Evolutionary conservation across 2,329 filamentous ascomycete genomes (phyloP).

Genomic region (Fusarium pseudograminearum): DNA sequence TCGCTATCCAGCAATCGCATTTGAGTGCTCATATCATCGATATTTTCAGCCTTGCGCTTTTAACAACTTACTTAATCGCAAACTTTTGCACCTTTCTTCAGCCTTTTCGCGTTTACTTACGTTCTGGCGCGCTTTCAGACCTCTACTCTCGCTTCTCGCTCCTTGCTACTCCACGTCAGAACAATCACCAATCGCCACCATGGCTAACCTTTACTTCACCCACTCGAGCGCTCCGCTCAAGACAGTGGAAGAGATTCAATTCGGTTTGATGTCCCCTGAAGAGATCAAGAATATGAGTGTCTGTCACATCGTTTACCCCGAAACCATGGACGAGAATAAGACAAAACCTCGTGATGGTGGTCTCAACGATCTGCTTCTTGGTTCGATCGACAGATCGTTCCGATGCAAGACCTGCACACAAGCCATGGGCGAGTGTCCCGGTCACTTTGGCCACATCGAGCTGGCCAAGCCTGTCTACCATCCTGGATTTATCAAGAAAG

Average conservation of each 20-base stretch:
- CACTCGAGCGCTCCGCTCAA: constrained; percentile 96
- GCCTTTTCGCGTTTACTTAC: constrained; percentile 45
- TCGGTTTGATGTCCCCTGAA: constrained; percentile 95
- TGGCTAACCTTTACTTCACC: constrained; percentile 92
- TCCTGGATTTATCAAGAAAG: constrained; percentile 95
- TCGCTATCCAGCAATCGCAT: constrained; percentile 56
- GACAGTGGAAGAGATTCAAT: constrained; percentile 99
- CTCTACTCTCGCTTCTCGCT: constrained; percentile 43
- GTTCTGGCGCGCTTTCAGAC: constrained; percentile 43
- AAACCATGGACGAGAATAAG: constrained; percentile 98
- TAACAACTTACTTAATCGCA: constrained; percentile 38
- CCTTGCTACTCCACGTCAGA: constrained; percentile 45
- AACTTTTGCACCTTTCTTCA: constrained; percentile 42
- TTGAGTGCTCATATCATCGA: constrained; percentile 52
- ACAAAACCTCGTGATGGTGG: constrained; percentile 90
- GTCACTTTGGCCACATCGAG: constrained; percentile 99
- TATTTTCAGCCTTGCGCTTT: constrained; percentile 45
- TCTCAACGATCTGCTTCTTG: constrained; percentile 94
- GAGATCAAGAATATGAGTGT: constrained; percentile 99
- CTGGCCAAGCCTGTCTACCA: constrained; percentile 97
- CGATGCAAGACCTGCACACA: constrained; percentile 97
- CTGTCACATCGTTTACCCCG: constrained; percentile 94
- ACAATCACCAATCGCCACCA: constrained; percentile 64
- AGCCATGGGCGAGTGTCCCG: constrained; percentile 94
- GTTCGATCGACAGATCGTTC: constrained; percentile 95